Evolutionary conservation across 2,329 filamentous ascomycete species (phyloP).

Genomic region (Alternaria conjuncta): DNA sequence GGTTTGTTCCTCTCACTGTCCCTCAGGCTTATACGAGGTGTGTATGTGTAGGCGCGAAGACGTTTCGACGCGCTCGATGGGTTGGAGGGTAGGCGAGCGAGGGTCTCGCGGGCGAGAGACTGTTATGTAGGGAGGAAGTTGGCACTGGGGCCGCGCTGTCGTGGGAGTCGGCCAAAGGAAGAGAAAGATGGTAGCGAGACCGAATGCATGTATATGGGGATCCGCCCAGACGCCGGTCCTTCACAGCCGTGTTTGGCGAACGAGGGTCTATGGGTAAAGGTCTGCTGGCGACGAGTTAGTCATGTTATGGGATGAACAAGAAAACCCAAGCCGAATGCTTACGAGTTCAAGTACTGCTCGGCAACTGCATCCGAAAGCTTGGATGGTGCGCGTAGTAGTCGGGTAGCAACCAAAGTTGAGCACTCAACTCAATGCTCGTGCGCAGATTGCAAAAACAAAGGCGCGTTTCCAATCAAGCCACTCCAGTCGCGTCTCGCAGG

Average conservation of each 20-base stretch:
- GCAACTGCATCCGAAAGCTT: constrained; percentile 12
- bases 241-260: constrained; percentile 27
- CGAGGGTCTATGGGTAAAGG: constrained; percentile 13
- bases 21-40: constrained; percentile 11
- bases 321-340: constrained; percentile 7
- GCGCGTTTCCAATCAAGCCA: background rate
- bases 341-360: constrained; percentile 5
- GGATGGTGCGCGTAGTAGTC: constrained; percentile 3
- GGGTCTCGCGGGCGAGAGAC: background rate
- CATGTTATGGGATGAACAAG: background rate
- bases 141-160: constrained; percentile 28
- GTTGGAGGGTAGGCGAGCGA: background rate
- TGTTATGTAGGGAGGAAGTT: constrained; percentile 36
- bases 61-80: background rate
- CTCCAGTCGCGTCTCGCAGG: background rate
- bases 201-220: constrained; percentile 55
- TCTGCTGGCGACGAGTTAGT: background rate
- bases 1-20: constrained; percentile 1
- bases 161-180: constrained; percentile 23
- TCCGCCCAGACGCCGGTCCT: constrained; percentile 60
- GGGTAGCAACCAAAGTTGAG: background rate
- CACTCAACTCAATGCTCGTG: background rate
- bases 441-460: background rate
- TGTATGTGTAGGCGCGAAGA: background rate
- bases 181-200: constrained; percentile 22